Base-by-base conservation (phyloP, 176 grass and related monocot species). In the Tillandsia leiboldiana region DNA sequence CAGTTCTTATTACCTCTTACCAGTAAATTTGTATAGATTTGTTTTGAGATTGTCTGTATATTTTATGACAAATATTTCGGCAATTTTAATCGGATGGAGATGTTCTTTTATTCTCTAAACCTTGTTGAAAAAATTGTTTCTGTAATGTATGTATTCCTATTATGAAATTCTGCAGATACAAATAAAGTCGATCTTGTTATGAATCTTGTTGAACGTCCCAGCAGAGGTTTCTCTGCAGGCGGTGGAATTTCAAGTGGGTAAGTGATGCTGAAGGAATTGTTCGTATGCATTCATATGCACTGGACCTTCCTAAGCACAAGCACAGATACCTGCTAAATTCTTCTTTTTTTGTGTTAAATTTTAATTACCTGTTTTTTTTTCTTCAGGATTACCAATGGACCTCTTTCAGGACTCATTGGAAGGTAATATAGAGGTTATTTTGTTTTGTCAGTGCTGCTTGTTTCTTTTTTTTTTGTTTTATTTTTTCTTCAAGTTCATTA, bases 241-340 rank as follows among this genome's bases (percentile, higher is more conserved):
- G 89, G 94, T 83, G 94, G 94, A 75, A 89, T 99, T 83, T 99
- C 94, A 64, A 90, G 89, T 85, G 94, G 89, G 94, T 99, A 78
- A 87, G 92, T 83, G 29, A 50, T 69, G 3, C 13, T n/a, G 51
- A 53, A 13, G 26, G 48, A 47, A 48, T 0, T 12, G 23, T 59
- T 59, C 6, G 18, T 64, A 64, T n/a, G 14, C 2, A 11, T 48
- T 66, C 33, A 42, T 42, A 42, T 42, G 33, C 33, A 42, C 33
- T 42, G 33, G 33, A 42, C 33, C 4, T 42, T 42, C 33, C 33
- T 42, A 42, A 42, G 33, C 18, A 72, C 11, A 42, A 74, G 49
- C 48, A 49, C 33, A 42, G 33, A 42, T 42, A 7, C 33, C 33
- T 5, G 3, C 33, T 6, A 42, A 42, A 7, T 29, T 13, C 11